Percentiles rank a stretch among this genome's conserved stretches.
Evolutionary conservation across 805 yeast genomes (phyloP).

Genomic region (Kuraishia piskuri): DNA sequence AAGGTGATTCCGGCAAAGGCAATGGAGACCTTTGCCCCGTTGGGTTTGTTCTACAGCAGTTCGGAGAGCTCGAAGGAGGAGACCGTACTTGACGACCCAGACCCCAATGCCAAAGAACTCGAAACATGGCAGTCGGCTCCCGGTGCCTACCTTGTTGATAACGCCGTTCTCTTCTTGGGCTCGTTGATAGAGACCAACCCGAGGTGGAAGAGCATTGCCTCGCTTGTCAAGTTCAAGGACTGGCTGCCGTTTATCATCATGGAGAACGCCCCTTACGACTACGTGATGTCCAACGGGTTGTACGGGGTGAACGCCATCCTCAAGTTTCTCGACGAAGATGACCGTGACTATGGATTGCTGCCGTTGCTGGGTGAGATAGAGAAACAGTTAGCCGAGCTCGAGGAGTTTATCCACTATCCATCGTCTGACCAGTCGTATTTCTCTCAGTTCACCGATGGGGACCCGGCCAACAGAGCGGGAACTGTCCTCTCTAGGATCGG

Average conservation of each 20-base stretch:
- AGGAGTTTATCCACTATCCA: conserved; percentile 19
- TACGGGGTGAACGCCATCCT: conserved; percentile 45
- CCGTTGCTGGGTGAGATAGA: conserved; percentile 11
- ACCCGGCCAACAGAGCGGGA: conserved; percentile 21
- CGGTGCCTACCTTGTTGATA: conserved; percentile 39
- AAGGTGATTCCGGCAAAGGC: conserved; percentile 32
- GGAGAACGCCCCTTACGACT: conserved; percentile 54
- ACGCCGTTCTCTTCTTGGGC: conserved; percentile 39
- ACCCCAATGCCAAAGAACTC: conserved; percentile 21
- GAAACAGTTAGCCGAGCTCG: conserved; percentile 9
- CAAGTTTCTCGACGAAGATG: conserved; percentile 47
- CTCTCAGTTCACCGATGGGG: conserved; percentile 19
- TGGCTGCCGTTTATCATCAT: conserved; percentile 42
- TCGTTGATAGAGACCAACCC: conserved; percentile 45
- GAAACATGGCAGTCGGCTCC: conserved; percentile 45
- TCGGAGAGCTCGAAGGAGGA: conserved; percentile 27
- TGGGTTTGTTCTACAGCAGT: conserved; percentile 32
- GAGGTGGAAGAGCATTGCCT: conserved; percentile 33
- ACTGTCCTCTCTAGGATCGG: conserved; percentile 26
- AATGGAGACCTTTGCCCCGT: conserved; percentile 25
- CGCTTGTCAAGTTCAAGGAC: conserved; percentile 28
- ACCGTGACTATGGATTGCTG: conserved; percentile 36
- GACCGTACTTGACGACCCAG: conserved; percentile 32
- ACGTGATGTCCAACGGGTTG: conserved; percentile 43
- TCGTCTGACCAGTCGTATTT: conserved; percentile 27